These are phyloP conservation scores for Sicyos baderoa DNA, from an alignment of 306 rosid species.

Conservation along the genomic window DNA sequence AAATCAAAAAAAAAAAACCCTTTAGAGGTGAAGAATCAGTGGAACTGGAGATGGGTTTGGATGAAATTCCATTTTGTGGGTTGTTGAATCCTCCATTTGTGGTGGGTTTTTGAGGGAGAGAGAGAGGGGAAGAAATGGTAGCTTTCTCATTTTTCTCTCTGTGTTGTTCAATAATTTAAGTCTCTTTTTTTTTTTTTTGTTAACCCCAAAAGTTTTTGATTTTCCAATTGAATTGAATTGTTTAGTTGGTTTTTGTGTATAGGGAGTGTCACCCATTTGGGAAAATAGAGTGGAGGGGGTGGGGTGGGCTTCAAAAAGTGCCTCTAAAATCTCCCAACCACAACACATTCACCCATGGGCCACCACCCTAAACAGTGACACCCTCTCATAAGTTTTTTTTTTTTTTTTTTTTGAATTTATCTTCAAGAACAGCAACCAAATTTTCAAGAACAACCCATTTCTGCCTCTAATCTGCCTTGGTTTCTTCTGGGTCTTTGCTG, in stretches of 20 bases:
- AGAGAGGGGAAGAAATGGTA: constrained; percentile 37
- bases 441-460: neutral
- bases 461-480: neutral
- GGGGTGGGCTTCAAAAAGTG: constrained; percentile 50
- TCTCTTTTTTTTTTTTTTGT: no score
- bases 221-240: constrained; percentile 45
- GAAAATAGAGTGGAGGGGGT: constrained; percentile 36
- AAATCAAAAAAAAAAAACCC: constrained; percentile 17
- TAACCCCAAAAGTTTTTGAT: constrained; percentile 35
- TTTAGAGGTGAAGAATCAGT: constrained; percentile 13
- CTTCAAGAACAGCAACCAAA: neutral
- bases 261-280: constrained; percentile 23
- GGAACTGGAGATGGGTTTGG: constrained; percentile 39
- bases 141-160: constrained; percentile 45
- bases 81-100: constrained; percentile 27
- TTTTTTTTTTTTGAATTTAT: constrained; percentile 7
- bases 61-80: constrained; percentile 28
- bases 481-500: neutral
- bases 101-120: constrained; percentile 23
- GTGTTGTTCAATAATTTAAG: constrained; percentile 40
- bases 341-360: constrained; percentile 11
- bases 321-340: constrained; percentile 25
- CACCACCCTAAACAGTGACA: constrained; percentile 17
- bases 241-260: constrained; percentile 13
- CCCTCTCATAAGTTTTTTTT: constrained; percentile 3